phyloP scores from a whole-genome alignment of 2,329 filamentous ascomycete genomes.

The Fusarium succisae region DNA sequence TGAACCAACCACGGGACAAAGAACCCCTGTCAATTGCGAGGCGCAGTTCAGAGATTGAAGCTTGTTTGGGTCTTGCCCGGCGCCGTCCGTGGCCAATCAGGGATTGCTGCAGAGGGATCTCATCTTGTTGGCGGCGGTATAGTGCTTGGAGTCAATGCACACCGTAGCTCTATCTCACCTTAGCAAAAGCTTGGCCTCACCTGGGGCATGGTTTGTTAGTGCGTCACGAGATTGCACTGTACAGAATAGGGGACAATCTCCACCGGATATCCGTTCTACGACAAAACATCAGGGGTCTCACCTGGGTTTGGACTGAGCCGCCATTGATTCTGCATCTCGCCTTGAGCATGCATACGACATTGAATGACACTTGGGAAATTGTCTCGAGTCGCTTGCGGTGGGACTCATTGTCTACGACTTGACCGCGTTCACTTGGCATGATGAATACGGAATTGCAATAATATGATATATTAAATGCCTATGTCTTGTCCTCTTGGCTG shows the following conservation, averaged over 20 bases:
- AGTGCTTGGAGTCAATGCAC: conserved; percentile 30
- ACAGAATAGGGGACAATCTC: conserved; percentile 43
- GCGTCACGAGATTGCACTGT: conserved; percentile 29
- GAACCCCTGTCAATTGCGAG: conserved; percentile 27
- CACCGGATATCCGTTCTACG: conserved; percentile 35
- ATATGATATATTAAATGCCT: not conserved
- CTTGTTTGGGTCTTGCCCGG: conserved; percentile 35
- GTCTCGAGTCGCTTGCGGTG: conserved; percentile 26
- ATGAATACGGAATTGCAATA: conserved; percentile 11
- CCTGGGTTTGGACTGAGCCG: conserved; percentile 9
- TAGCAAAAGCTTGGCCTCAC: conserved; percentile 19
- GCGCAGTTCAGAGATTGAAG: conserved; percentile 42
- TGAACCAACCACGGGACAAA: conserved; percentile 13
- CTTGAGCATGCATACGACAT: conserved; percentile 26
- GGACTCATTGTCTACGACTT: not conserved
- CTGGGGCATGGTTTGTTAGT: conserved; percentile 11
- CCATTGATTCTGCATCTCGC: conserved; percentile 17
- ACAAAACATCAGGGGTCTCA: conserved; percentile 32
- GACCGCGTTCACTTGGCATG: conserved; percentile 15
- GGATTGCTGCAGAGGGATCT: conserved; percentile 19
- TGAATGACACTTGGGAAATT: conserved; percentile 34
- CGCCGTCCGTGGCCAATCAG: conserved; percentile 34
- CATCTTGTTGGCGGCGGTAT: conserved; percentile 43
- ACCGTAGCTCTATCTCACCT: conserved; percentile 20
- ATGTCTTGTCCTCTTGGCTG: conserved; percentile 21